Evolutionary conservation across 2,329 filamentous ascomycete species (phyloP), one percentile per base, ranked within the genome.

Genomic region (Colletotrichum tamarilloi): DNA sequence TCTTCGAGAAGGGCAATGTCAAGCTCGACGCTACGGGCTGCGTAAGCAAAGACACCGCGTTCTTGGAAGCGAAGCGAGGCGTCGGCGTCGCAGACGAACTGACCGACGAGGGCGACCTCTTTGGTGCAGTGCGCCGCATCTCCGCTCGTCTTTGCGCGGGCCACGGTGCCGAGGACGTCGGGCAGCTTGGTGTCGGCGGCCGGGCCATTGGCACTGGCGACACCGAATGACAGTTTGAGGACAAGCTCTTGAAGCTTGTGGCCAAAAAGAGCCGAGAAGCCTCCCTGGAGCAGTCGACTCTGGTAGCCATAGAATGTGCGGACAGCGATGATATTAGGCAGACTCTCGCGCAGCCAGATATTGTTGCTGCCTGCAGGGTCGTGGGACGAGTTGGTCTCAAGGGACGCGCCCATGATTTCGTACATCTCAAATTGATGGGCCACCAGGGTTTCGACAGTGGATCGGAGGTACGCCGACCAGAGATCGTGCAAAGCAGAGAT

Each of bases 341-440:
- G 77, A 1, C 81, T 81, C 2, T 84, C 85, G 8, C 84, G 85
- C 6, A 84, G 82, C 86, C 86, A 88, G 46, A 87, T 81, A 66
- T 85, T 83, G 1, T 70, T 73, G 70, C 60, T 70, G 24, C 70
- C 70, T 1, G 67, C 60, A 7, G 67, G 60, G n/a, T 73, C 66
- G 11, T 73, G 60, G 2, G 60, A 73, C 2, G 70, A 73, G 19
- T 46, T 35, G 7, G 70, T 57, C 35, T 70, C 60, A 5, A 73
- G 42, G 19, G 81, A 80, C 0, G 83, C 83, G 3, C 84, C 85
- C 78, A 87, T 82, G 55, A 89, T 86, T 26, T 87, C 84, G 53
- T 87, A 83, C 80, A 88, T 87, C 76, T 89, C 87, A 71, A 89
- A 87, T 68, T 86, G 86, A 62, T 89, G 85, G 1, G 87, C 85